Evolutionary conservation across 2,329 filamentous ascomycete species (phyloP).

Genomic region (Aspergillus brasiliensis): DNA sequence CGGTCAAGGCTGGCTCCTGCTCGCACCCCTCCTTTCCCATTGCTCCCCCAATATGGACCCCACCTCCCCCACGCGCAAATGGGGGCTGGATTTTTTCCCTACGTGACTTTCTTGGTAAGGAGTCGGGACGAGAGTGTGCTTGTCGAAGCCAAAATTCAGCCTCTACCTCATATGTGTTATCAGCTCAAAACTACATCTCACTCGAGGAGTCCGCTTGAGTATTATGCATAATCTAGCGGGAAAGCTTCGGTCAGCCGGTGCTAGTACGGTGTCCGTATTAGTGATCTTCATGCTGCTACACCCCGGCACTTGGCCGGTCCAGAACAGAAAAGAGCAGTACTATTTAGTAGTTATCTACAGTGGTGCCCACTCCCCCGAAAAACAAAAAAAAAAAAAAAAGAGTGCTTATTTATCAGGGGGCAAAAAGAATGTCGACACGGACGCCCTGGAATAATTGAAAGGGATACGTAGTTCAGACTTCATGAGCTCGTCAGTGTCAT

Average conservation of each 20-base stretch:
- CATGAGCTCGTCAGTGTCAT: neutral
- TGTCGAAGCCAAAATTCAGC: too few species aligned
- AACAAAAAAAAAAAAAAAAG: too few species aligned
- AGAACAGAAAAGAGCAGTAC: neutral
- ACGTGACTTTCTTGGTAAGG: neutral
- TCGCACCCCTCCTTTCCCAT: constrained; percentile 6
- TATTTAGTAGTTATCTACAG: too few species aligned
- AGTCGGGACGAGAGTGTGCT: neutral
- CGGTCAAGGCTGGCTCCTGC: constrained; percentile 5
- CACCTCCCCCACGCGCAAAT: constrained; percentile 1
- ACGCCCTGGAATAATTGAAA: neutral
- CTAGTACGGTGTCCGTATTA: neutral
- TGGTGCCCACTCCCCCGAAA: neutral
- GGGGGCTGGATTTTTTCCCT: neutral
- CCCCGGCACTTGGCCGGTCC: constrained; percentile 2
- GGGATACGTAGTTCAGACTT: neutral
- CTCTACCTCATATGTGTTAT: too few species aligned
- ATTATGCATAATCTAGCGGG: neutral
- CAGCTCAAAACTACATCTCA: too few species aligned
- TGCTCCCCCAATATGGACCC: neutral
- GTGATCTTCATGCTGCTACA: neutral
- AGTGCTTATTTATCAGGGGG: neutral
- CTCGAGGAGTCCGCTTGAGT: neutral
- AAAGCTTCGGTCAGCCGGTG: constrained; percentile 5
- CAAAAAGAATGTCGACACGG: neutral